These are phyloP conservation scores for Astraeus odoratus DNA, from an alignment of 768 basidiomycete genomes.

Conservation along the genomic window DNA sequence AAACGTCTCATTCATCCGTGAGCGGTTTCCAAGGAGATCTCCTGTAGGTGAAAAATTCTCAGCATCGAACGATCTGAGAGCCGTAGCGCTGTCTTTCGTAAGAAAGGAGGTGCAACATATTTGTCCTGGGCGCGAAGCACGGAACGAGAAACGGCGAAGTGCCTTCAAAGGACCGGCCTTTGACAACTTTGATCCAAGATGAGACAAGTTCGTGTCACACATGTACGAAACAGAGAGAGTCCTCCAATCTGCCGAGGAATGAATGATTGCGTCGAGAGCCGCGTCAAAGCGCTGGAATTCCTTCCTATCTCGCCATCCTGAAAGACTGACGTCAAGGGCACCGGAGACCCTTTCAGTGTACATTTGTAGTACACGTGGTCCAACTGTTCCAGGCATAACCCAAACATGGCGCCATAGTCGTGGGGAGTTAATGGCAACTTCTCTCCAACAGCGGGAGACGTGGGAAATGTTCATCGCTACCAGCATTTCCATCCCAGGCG, in stretches of 20 bases:
- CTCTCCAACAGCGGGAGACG: conserved; percentile 28
- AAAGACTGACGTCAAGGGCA: conserved; percentile 21
- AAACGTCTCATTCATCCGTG: conserved; percentile 12
- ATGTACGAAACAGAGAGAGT: conserved; percentile 19
- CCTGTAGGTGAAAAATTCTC: conserved; percentile 23
- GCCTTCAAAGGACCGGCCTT: conserved; percentile 13
- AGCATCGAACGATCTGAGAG: conserved; percentile 22
- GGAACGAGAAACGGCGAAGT: conserved; percentile 24
- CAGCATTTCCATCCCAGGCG: conserved; percentile 10
- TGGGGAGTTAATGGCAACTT: conserved; percentile 23
- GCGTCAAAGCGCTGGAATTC: conserved; percentile 25
- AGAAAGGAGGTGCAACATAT: conserved; percentile 22
- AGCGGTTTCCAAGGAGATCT: conserved; percentile 11
- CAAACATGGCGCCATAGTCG: conserved; percentile 24
- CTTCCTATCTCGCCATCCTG: conserved; percentile 24
- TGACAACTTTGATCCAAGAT: conserved; percentile 21
- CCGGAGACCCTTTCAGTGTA: conserved; percentile 21
- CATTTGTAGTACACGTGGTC: conserved; percentile 16
- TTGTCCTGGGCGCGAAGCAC: conserved; percentile 24
- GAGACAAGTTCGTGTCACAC: conserved; percentile 24
- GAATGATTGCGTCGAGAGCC: conserved; percentile 20
- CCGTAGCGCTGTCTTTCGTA: conserved; percentile 8
- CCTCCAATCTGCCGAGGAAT: conserved; percentile 23
- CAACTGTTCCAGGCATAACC: conserved; percentile 16
- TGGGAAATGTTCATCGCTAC: conserved; percentile 21